Evolutionary conservation across 1,284 basidiomycete species (phyloP).

Genomic region (Ustilago cynodontis): DNA sequence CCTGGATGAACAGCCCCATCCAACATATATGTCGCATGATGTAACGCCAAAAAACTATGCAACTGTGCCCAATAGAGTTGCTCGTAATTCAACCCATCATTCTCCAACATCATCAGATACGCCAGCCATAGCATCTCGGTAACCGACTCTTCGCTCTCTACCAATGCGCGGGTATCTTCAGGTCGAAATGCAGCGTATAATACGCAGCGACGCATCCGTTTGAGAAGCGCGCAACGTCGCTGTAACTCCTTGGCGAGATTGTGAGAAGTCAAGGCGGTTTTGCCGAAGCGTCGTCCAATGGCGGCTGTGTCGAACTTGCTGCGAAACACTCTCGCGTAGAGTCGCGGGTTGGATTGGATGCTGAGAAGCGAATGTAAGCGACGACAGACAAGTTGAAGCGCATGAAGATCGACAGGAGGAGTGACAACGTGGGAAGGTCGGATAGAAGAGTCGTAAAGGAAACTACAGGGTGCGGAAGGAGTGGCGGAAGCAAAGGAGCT

Average conservation of each 20-base stretch:
- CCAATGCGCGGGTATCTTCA: slow-evolving; percentile 6
- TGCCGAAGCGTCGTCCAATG: slow-evolving; percentile 56
- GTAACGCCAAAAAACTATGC: slow-evolving; percentile 52
- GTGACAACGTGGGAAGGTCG: slow-evolving; percentile 33
- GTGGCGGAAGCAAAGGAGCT: slow-evolving; percentile 29
- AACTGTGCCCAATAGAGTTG: slow-evolving; percentile 57
- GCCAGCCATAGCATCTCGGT: slow-evolving; percentile 63
- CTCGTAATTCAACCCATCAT: slow-evolving; percentile 60
- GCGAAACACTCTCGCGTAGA: slow-evolving; percentile 63
- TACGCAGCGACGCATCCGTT: slow-evolving; percentile 53
- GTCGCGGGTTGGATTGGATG: slow-evolving; percentile 48
- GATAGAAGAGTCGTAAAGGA: slow-evolving; percentile 35
- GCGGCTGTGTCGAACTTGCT: slow-evolving; percentile 62
- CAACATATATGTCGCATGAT: slow-evolving; percentile 69
- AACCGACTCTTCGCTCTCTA: slow-evolving; percentile 29
- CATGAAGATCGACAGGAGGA: slow-evolving; percentile 53
- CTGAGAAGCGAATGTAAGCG: slow-evolving; percentile 52
- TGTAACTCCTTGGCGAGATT: slow-evolving; percentile 56
- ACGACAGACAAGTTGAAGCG: slow-evolving; percentile 54
- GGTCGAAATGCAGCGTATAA: background rate
- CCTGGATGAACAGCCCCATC: slow-evolving; percentile 68
- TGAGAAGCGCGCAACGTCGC: slow-evolving; percentile 53
- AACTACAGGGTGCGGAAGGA: slow-evolving; percentile 33
- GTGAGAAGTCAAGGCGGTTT: slow-evolving; percentile 35
- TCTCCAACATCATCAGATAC: slow-evolving; percentile 63